phyloP scores from a whole-genome alignment of 768 basidiomycete species.

The Pulveroboletus sp. region DNA sequence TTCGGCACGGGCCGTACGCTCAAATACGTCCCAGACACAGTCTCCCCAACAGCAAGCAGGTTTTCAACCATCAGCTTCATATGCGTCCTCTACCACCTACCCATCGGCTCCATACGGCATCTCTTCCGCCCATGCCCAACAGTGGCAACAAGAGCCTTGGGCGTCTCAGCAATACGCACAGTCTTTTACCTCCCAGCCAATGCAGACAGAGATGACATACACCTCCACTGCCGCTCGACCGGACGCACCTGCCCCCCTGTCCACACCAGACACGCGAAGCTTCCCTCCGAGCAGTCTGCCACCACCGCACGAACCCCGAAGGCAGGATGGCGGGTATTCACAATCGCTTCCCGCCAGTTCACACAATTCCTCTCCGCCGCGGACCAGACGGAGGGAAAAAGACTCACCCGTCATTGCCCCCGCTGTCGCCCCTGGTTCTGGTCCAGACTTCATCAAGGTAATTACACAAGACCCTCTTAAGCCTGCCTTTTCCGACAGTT shows the following conservation, averaged over 20 bases:
- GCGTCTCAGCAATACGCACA: slow-evolving; percentile 30
- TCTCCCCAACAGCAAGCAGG: slow-evolving; percentile 26
- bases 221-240: slow-evolving; percentile 29
- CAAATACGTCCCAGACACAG: slow-evolving; percentile 31
- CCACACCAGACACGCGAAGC: slow-evolving; percentile 29
- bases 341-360: slow-evolving; percentile 25
- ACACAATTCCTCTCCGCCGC: slow-evolving; percentile 27
- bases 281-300: slow-evolving; percentile 25
- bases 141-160: slow-evolving; percentile 42
- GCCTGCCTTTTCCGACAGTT: slow-evolving; percentile 10
- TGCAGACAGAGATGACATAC: slow-evolving; percentile 34
- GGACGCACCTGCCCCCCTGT: slow-evolving; percentile 27
- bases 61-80: slow-evolving; percentile 27
- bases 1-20: slow-evolving; percentile 27
- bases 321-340: slow-evolving; percentile 31
- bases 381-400: slow-evolving; percentile 35
- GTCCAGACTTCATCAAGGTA: slow-evolving; percentile 43
- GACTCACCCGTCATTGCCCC: slow-evolving; percentile 27
- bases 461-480: slow-evolving; percentile 2
- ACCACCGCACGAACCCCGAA: slow-evolving; percentile 30
- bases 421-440: slow-evolving; percentile 23
- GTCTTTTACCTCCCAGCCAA: slow-evolving; percentile 31
- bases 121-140: slow-evolving; percentile 30
- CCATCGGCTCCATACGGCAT: slow-evolving; percentile 28
- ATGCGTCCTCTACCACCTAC: slow-evolving; percentile 27